Percentiles rank a stretch among this genome's conserved stretches.
Conservation (phyloP, 441 rosid genomes). For the Melastoma candidum region DNA sequence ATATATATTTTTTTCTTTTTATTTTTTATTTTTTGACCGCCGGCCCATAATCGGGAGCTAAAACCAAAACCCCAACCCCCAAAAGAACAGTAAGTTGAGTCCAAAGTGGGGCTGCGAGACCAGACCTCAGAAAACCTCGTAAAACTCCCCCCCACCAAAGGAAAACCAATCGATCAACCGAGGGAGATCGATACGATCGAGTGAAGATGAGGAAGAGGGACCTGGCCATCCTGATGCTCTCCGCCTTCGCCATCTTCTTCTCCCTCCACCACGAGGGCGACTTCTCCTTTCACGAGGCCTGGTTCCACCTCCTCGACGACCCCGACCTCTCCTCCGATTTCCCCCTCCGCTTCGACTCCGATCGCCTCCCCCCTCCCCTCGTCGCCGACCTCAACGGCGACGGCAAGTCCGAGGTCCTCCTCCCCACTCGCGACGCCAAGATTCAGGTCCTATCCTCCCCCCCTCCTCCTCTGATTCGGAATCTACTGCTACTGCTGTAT, state of each 20-base stretch:
- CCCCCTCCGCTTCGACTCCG: conserved; percentile 10
- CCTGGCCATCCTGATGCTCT: conserved; percentile 92
- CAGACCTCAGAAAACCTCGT: too few relatives aligned
- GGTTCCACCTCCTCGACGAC: conserved; percentile 47
- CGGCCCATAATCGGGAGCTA: too few relatives aligned
- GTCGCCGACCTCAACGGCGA: conserved; percentile 93
- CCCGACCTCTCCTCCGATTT: too few relatives aligned
- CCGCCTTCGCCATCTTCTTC: conserved; percentile 94
- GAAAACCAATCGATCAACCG: too few relatives aligned
- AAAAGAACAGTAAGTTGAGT: too few relatives aligned
- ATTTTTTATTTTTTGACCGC: too few relatives aligned
- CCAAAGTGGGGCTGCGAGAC: too few relatives aligned
- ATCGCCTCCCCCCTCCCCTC: conserved; percentile 86
- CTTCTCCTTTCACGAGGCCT: conserved; percentile 92
- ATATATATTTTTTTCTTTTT: too few relatives aligned
- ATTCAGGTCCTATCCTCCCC: conserved; percentile 41
- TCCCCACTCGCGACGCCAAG: conserved; percentile 88
- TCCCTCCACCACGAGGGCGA: conserved; percentile 99
- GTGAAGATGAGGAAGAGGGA: conserved; percentile 88
- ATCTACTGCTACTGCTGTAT: too few relatives aligned
- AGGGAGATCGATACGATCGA: not conserved
- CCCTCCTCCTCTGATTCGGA: not conserved
- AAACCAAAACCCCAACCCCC: too few relatives aligned
- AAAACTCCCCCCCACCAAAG: too few relatives aligned
- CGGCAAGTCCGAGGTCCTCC: conserved; percentile 79